A percentile compares a stretch with the other conserved stretches of the same genome.
Evolutionary conservation across 768 basidiomycete species (phyloP).

Genomic region (Agrocybe chaxingu): DNA sequence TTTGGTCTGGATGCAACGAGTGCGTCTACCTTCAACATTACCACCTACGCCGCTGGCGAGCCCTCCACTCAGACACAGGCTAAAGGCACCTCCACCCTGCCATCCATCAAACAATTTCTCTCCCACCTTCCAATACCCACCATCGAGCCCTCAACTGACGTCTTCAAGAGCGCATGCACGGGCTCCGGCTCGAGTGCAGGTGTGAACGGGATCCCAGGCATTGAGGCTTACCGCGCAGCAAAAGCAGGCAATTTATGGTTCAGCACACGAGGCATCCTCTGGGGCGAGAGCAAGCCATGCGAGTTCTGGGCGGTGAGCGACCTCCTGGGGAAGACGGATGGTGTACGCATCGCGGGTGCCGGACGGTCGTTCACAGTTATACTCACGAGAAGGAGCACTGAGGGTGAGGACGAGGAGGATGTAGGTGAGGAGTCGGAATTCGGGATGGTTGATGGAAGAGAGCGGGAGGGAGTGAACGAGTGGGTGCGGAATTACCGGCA

Average conservation of each 20-base stretch:
- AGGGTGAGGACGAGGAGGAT: constrained; percentile 34
- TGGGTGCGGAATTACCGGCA: constrained; percentile 63
- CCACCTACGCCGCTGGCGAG: constrained; percentile 27
- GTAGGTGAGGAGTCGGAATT: constrained; percentile 52
- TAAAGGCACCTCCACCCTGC: constrained; percentile 54
- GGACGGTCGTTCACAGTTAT: constrained; percentile 68
- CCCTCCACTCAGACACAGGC: constrained; percentile 27
- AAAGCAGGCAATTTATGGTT: constrained; percentile 75
- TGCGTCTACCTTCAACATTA: constrained; percentile 41
- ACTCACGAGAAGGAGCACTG: constrained; percentile 35
- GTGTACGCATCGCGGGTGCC: constrained; percentile 53
- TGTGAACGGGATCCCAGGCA: constrained; percentile 50
- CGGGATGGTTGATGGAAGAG: constrained; percentile 67
- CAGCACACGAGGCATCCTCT: constrained; percentile 61
- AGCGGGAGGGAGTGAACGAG: constrained; percentile 59
- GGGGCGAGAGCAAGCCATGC: constrained; percentile 75
- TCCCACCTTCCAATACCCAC: constrained; percentile 38
- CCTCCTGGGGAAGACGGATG: constrained; percentile 47
- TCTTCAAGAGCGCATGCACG: constrained; percentile 56
- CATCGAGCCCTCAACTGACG: constrained; percentile 43
- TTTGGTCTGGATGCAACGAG: constrained; percentile 67
- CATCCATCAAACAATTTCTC: constrained; percentile 50
- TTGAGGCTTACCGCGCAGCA: constrained; percentile 70
- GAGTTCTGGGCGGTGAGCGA: constrained; percentile 71
- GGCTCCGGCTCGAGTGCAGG: constrained; percentile 33